Percentiles rank a stretch among this genome's conserved stretches.
These are phyloP conservation scores for Lactifluus rugatus DNA, from an alignment of 768 basidiomycete species.

Conservation along the genomic window DNA sequence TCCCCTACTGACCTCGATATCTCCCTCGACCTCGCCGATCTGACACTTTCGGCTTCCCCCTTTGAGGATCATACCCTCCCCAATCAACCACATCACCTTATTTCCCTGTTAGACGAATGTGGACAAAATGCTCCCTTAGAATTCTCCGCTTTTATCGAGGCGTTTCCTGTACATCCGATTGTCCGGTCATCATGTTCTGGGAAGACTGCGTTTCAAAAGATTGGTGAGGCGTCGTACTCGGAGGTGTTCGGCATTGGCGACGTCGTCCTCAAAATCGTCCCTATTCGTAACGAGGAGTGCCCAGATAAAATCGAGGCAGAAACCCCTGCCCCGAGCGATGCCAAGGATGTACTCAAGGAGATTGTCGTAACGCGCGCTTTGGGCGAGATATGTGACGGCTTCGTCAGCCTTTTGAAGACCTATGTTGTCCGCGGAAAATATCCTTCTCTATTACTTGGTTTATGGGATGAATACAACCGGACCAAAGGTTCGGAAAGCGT, in stretches of 20 bases:
- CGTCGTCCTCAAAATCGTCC: constrained; percentile 86
- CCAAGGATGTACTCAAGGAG: constrained; percentile 70
- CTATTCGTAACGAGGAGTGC: constrained; percentile 47
- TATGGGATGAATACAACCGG: constrained; percentile 82
- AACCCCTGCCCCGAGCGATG: constrained; percentile 60
- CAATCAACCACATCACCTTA: constrained; percentile 42
- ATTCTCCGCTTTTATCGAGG: constrained; percentile 75
- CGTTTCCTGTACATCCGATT: constrained; percentile 66
- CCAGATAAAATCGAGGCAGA: constrained; percentile 30
- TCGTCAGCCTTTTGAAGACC: constrained; percentile 70
- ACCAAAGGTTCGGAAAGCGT: constrained; percentile 74
- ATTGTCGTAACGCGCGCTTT: constrained; percentile 67
- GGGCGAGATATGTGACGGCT: constrained; percentile 67
- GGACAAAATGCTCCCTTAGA: constrained; percentile 59
- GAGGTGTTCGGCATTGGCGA: constrained; percentile 90
- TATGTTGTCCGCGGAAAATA: constrained; percentile 85
- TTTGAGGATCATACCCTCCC: constrained; percentile 19
- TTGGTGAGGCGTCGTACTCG: constrained; percentile 94
- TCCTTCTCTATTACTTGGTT: constrained; percentile 61
- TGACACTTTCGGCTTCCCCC: constrained; percentile 27
- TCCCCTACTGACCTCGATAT: constrained; percentile 45
- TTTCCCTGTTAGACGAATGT: constrained; percentile 62
- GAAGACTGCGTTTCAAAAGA: constrained; percentile 54
- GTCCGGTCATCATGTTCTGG: constrained; percentile 30
- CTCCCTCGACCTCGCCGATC: constrained; percentile 37